These are phyloP conservation scores for Clarireedia sp. DNA, from an alignment of 2,329 filamentous ascomycete genomes.

Conservation along the genomic window DNA sequence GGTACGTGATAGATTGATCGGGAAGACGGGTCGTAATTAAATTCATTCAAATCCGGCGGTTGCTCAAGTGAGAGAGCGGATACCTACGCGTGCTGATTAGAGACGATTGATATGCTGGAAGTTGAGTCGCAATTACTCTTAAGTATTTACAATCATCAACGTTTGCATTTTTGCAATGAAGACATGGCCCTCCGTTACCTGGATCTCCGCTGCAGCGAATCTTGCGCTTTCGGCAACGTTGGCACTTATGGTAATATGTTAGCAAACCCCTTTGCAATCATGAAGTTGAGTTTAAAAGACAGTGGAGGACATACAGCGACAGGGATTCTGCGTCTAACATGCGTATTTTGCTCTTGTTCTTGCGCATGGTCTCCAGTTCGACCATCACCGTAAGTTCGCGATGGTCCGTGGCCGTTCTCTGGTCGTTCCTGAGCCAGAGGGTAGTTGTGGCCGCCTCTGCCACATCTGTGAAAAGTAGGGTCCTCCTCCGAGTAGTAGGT, in stretches of 20 bases:
- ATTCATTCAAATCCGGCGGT: not conserved
- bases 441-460: constrained; percentile 20
- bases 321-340: constrained; percentile 38
- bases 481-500: constrained; percentile 22
- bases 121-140: constrained; percentile 47
- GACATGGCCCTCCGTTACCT: constrained; percentile 66
- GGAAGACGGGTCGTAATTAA: not conserved
- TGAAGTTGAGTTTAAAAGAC: not conserved
- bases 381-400: constrained; percentile 20
- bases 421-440: constrained; percentile 24
- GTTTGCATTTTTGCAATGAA: constrained; percentile 72
- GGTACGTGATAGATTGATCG: not conserved
- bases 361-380: constrained; percentile 17
- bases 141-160: constrained; percentile 69
- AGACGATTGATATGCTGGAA: not conserved
- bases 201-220: constrained; percentile 88
- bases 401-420: not conserved
- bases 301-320: constrained; percentile 37
- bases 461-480: constrained; percentile 18
- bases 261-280: not conserved
- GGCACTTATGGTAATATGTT: constrained; percentile 53
- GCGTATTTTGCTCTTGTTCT: constrained; percentile 20
- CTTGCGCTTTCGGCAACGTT: constrained; percentile 84
- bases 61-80: constrained; percentile 9
- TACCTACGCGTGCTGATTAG: constrained; percentile 21